Evolutionary conservation across 805 yeast genomes (phyloP).

Genomic region (Allodekkera sacchari): DNA sequence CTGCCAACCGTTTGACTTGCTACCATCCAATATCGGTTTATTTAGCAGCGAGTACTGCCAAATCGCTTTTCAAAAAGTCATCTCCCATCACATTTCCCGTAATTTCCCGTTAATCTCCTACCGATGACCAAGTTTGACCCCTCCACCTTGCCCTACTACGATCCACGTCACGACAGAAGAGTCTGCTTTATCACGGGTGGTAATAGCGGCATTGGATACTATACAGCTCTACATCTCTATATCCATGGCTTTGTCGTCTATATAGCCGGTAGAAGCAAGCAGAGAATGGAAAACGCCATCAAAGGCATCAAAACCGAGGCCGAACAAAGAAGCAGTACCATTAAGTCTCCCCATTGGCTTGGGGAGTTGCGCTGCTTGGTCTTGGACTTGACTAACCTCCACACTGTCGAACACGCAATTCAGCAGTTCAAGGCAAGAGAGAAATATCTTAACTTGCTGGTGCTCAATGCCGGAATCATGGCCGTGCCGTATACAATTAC

Average conservation of each 20-base stretch:
- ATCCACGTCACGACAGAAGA: slow-evolving; percentile 46
- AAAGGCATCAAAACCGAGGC: slow-evolving; percentile 51
- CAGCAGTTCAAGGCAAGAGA: slow-evolving; percentile 38
- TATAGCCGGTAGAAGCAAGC: slow-evolving; percentile 59
- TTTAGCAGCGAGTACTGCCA: too few relatives aligned
- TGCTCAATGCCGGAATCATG: slow-evolving; percentile 77
- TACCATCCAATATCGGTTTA: too few relatives aligned
- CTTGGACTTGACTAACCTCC: slow-evolving; percentile 44
- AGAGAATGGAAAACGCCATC: slow-evolving; percentile 50
- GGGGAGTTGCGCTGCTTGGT: slow-evolving; percentile 49
- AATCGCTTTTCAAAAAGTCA: too few relatives aligned
- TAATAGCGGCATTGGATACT: slow-evolving; percentile 74
- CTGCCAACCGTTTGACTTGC: too few relatives aligned
- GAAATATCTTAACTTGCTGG: slow-evolving; percentile 45
- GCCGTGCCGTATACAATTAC: slow-evolving; percentile 64
- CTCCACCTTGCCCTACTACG: slow-evolving; percentile 47
- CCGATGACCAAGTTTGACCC: slow-evolving; percentile 26
- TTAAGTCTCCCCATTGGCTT: too few relatives aligned
- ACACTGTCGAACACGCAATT: slow-evolving; percentile 42
- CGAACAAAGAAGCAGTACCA: slow-evolving; percentile 15
- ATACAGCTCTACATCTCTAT: slow-evolving; percentile 64
- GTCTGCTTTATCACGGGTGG: slow-evolving; percentile 78
- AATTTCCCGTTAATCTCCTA: too few relatives aligned
- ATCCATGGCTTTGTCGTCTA: slow-evolving; percentile 73
- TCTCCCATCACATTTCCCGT: too few relatives aligned